These are phyloP conservation scores for Microstroma glucosiphilum DNA, from an alignment of 1,284 basidiomycete genomes.

Conservation along the genomic window DNA sequence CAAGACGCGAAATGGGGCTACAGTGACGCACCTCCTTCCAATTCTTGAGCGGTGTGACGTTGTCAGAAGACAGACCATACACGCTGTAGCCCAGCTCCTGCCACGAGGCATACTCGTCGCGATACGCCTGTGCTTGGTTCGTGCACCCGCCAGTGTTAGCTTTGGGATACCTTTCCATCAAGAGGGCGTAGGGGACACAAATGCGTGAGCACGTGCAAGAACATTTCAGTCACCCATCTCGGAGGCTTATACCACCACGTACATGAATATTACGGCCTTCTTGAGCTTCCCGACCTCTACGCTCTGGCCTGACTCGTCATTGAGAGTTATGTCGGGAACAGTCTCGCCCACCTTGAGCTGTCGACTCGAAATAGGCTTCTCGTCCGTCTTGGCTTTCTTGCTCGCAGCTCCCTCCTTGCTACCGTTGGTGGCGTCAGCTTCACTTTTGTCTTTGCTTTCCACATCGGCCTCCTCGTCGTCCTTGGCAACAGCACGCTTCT, in stretches of 20 bases:
- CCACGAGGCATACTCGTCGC: conserved; percentile 74
- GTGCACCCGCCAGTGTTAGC: conserved; percentile 6
- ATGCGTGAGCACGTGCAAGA: too few relatives aligned
- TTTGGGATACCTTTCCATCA: conserved; percentile 18
- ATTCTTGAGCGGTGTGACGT: conserved; percentile 62
- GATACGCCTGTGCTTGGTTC: conserved; percentile 52
- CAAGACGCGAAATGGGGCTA: not conserved
- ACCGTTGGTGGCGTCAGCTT: not conserved
- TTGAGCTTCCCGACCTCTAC: conserved; percentile 15
- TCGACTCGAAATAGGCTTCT: conserved; percentile 18
- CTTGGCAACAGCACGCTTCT: conserved; percentile 5
- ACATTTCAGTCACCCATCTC: too few relatives aligned
- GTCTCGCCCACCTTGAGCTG: conserved; percentile 65
- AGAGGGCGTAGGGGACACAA: conserved; percentile 3
- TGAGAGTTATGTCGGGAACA: conserved; percentile 67
- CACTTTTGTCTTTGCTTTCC: not conserved
- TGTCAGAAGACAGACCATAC: conserved; percentile 79
- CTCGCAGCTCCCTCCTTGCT: not conserved
- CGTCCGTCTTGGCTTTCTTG: not conserved
- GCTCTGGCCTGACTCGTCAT: conserved; percentile 49
- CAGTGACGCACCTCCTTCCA: conserved; percentile 18
- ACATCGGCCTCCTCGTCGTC: not conserved
- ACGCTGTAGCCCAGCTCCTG: conserved; percentile 65
- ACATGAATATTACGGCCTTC: conserved; percentile 26
- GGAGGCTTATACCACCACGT: not conserved